Percentiles rank a stretch among this genome's conserved stretches.
Evolutionary conservation across 2,329 filamentous ascomycete genomes (phyloP).

Genomic region (Colletotrichum spinosum): DNA sequence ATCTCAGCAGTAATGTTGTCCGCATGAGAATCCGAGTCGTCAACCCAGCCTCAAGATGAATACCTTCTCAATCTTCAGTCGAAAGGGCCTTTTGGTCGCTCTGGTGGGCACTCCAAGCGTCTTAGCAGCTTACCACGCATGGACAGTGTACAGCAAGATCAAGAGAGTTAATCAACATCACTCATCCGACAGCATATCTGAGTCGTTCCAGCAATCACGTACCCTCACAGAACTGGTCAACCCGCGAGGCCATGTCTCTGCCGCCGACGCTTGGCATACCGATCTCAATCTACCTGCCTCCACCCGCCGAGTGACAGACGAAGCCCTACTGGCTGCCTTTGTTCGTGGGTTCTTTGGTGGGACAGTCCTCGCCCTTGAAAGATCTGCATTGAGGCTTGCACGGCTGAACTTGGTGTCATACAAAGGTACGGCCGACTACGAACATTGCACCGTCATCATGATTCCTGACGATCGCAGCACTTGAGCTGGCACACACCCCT

Average conservation of each 20-base stretch:
- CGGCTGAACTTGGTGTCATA: neutral
- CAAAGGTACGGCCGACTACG: conserved; percentile 17
- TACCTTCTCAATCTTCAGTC: no score
- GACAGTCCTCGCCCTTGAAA: conserved; percentile 43
- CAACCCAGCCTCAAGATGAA: no score
- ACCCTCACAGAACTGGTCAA: conserved; percentile 44
- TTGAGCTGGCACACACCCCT: neutral
- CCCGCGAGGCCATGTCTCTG: conserved; percentile 36
- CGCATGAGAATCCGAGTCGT: no score
- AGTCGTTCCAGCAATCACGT: conserved; percentile 41
- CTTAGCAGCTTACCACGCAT: conserved; percentile 6
- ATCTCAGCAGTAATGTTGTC: no score
- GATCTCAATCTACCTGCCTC: conserved; percentile 39
- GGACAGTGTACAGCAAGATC: conserved; percentile 3
- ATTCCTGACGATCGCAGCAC: neutral
- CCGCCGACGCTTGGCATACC: conserved; percentile 41
- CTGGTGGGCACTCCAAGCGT: neutral
- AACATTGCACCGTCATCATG: neutral
- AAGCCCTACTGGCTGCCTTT: conserved; percentile 44
- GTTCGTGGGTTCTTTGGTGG: conserved; percentile 47
- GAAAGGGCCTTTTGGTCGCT: no score
- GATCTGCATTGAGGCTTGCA: conserved; percentile 30
- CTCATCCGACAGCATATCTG: conserved; percentile 39
- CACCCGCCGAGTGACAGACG: conserved; percentile 39
- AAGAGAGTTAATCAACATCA: neutral